Percentiles rank a stretch among this genome's conserved stretches.
Conservation (phyloP, 2,329 filamentous ascomycete genomes). For the Alternaria sp. region DNA sequence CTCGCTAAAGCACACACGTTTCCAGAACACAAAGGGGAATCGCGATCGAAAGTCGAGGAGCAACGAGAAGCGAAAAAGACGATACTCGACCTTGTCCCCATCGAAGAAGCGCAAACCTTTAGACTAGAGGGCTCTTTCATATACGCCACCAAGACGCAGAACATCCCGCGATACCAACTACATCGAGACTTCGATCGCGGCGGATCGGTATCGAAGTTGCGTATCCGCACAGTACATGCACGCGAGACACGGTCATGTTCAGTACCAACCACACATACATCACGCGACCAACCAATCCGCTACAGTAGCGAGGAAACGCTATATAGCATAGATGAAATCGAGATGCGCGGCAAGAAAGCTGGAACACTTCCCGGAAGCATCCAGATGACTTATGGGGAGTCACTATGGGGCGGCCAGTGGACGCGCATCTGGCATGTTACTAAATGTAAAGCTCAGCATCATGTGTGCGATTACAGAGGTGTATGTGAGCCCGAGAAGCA, state of each 20-base stretch:
- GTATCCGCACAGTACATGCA: conserved; percentile 25
- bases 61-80: neutral
- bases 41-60: neutral
- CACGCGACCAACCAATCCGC: conserved; percentile 2
- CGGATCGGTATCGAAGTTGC: conserved; percentile 17
- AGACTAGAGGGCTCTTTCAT: conserved; percentile 23
- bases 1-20: conserved; percentile 4
- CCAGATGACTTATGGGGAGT: conserved; percentile 19
- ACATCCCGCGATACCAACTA: conserved; percentile 31
- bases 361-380: conserved; percentile 12
- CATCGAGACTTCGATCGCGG: conserved; percentile 15
- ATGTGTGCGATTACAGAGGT: neutral
- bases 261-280: conserved; percentile 9
- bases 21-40: neutral
- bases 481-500: conserved; percentile 23
- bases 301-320: conserved; percentile 32
- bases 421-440: conserved; percentile 28
- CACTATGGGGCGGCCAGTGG: conserved; percentile 23
- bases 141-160: conserved; percentile 23
- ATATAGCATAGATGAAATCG: conserved; percentile 23
- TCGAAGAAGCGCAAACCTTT: conserved; percentile 22
- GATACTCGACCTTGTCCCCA: conserved; percentile 16
- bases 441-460: conserved; percentile 21
- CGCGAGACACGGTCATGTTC: conserved; percentile 21
- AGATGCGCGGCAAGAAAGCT: conserved; percentile 26